A percentile compares a stretch with the other conserved stretches of the same genome.
Evolutionary conservation across 768 basidiomycete genomes (phyloP).

Genomic region (Ramaria sp.): DNA sequence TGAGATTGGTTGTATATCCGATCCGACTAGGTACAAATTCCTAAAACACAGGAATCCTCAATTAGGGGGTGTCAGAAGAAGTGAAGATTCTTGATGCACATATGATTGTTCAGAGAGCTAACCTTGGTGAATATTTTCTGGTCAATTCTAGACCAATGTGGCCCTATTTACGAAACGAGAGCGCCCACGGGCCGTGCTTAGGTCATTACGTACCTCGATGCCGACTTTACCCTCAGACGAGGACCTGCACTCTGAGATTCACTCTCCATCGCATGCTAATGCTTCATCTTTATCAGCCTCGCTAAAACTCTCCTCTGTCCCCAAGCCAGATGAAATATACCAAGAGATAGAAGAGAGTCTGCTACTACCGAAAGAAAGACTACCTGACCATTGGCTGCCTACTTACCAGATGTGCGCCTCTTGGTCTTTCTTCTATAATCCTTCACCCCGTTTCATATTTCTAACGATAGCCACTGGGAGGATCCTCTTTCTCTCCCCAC

Average conservation of each 20-base stretch:
- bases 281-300: constrained; percentile 35
- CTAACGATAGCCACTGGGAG: constrained; percentile 56
- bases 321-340: constrained; percentile 49
- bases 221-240: neutral
- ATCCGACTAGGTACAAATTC: no score
- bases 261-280: constrained; percentile 15
- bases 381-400: constrained; percentile 66
- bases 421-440: neutral
- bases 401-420: constrained; percentile 71
- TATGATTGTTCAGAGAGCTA: no score
- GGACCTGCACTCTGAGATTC: constrained; percentile 1
- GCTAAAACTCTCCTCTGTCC: constrained; percentile 46
- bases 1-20: no score
- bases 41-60: no score
- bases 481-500: constrained; percentile 47
- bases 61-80: no score
- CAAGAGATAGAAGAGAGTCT: constrained; percentile 65
- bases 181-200: no score
- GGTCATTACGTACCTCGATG: neutral
- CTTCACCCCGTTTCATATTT: constrained; percentile 7
- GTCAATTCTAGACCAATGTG: no score
- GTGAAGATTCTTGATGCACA: no score
- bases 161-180: no score
- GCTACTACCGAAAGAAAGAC: constrained; percentile 50
- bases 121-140: no score